A percentile compares a stretch with the other conserved stretches of the same genome.
Conservation (phyloP, 1,139 yeast species). For the Suhomyces anneliseae region DNA sequence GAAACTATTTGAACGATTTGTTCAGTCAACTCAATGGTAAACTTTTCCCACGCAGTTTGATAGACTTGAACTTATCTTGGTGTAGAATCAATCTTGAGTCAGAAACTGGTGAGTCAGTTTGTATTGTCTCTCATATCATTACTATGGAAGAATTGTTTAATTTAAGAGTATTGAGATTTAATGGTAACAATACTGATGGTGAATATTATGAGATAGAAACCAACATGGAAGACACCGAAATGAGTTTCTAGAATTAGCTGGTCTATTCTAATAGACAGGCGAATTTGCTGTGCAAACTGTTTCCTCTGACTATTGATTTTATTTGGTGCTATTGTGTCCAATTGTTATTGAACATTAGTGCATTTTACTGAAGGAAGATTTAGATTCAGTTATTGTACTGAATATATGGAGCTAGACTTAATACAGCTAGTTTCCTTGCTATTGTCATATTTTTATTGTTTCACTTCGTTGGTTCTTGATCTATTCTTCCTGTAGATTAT, state of each 20-base stretch:
- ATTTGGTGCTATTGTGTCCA: too few species aligned
- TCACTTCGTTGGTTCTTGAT: too few species aligned
- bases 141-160: background rate
- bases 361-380: too few species aligned
- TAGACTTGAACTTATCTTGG: slow-evolving; percentile 18
- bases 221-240: background rate
- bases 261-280: background rate
- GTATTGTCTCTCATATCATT: background rate
- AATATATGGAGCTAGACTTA: too few species aligned
- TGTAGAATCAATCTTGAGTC: slow-evolving; percentile 11
- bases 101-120: background rate
- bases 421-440: too few species aligned
- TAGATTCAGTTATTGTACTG: too few species aligned
- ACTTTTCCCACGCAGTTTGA: slow-evolving; percentile 15
- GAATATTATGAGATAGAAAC: background rate
- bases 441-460: too few species aligned
- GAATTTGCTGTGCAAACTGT: background rate
- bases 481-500: too few species aligned
- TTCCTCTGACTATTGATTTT: too few species aligned
- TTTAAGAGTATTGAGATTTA: slow-evolving; percentile 3
- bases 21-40: slow-evolving; percentile 8
- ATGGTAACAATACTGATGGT: slow-evolving; percentile 1
- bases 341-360: too few species aligned
- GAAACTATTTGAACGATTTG: slow-evolving; percentile 19
- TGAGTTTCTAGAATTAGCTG: background rate